Percentiles rank a stretch among this genome's conserved stretches.
Conservation (phyloP, 2,329 filamentous ascomycete species). For the Pseudogymnoascus sp. region DNA sequence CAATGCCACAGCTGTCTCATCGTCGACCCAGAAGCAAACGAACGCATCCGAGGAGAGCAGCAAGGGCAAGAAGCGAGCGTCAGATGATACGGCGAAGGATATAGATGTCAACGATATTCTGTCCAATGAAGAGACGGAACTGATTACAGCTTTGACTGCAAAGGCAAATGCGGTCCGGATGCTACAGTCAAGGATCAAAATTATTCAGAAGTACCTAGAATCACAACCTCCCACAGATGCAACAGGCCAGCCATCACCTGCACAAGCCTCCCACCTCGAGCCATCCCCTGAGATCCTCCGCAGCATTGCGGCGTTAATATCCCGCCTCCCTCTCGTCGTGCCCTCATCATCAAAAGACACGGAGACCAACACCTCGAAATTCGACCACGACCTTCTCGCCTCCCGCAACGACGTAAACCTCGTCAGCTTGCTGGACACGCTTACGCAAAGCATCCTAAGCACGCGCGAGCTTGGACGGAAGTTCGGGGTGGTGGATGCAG, state of each 20-base stretch:
- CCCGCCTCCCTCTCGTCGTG: constrained; percentile 71
- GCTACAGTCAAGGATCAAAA: constrained; percentile 67
- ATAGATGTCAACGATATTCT: constrained; percentile 45
- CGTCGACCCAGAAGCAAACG: constrained; percentile 21
- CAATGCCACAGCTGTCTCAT: constrained; percentile 58
- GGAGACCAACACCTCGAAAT: constrained; percentile 47
- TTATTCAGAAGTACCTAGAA: constrained; percentile 69
- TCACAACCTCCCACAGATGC: constrained; percentile 46
- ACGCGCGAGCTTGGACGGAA: constrained; percentile 70
- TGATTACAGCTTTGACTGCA: constrained; percentile 61
- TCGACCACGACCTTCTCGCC: constrained; percentile 61
- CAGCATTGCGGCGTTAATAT: constrained; percentile 77
- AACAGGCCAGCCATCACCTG: neutral
- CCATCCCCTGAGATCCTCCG: constrained; percentile 55
- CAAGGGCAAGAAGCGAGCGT: constrained; percentile 29
- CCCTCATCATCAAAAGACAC: constrained; percentile 36
- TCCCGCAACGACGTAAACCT: constrained; percentile 81
- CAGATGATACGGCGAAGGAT: constrained; percentile 26
- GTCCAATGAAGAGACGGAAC: constrained; percentile 51
- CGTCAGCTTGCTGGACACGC: constrained; percentile 62
- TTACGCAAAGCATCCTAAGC: constrained; percentile 63
- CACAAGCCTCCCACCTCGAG: constrained; percentile 43
- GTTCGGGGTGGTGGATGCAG: constrained; percentile 49
- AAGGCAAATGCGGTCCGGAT: constrained; percentile 93
- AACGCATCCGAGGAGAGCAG: constrained; percentile 24